These are phyloP conservation scores for Canna indica DNA, from an alignment of 176 grass and related monocot genomes.

Conservation along the genomic window DNA sequence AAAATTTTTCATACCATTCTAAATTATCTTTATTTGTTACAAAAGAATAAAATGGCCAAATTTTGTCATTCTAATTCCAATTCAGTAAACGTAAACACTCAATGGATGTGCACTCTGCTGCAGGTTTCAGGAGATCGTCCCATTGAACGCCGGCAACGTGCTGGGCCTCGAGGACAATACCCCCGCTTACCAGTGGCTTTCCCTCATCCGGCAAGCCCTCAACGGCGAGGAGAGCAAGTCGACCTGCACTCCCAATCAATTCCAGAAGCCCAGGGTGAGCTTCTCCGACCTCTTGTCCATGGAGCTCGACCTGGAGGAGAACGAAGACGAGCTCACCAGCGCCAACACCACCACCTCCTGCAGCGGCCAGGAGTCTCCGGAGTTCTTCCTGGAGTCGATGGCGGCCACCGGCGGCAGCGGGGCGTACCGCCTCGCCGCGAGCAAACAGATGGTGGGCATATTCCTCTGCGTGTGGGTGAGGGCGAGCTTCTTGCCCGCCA, in stretches of 20 bases:
- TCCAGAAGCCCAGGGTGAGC: constrained; percentile 12
- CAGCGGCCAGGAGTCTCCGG: constrained; percentile 36
- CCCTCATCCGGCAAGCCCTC: neutral
- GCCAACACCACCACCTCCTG: neutral
- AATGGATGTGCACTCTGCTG: no score
- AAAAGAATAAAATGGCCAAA: no score
- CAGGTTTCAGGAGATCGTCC: constrained; percentile 69
- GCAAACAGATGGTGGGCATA: constrained; percentile 93
- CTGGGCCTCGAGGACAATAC: constrained; percentile 3
- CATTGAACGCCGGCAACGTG: constrained; percentile 13
- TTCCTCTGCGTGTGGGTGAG: constrained; percentile 88
- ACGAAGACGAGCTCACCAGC: neutral
- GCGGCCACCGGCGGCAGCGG: neutral
- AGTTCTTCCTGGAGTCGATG: neutral
- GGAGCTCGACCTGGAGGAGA: constrained; percentile 17
- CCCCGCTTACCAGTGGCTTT: neutral
- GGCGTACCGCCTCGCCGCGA: constrained; percentile 32
- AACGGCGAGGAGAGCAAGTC: neutral
- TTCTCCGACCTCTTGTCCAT: constrained; percentile 35
- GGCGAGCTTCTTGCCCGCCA: constrained; percentile 28
- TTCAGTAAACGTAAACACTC: no score
- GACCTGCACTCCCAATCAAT: neutral
- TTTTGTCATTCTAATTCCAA: no score
- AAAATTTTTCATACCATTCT: no score
- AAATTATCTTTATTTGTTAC: no score